Percentiles rank a stretch among this genome's conserved stretches.
Conservation (phyloP, 768 basidiomycete genomes). For the Chalciporus pseudorubinellus region DNA sequence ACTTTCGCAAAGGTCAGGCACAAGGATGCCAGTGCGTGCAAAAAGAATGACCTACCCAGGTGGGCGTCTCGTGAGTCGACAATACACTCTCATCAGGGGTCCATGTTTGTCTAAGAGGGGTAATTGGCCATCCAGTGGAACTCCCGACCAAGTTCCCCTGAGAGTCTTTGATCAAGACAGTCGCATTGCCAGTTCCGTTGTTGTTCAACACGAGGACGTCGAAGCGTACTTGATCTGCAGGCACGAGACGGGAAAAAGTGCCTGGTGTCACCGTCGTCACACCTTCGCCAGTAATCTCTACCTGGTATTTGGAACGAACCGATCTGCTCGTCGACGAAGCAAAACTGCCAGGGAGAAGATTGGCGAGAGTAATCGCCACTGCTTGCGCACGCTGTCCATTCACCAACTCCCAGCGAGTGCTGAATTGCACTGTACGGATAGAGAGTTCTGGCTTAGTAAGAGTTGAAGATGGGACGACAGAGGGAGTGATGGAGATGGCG, state of each 20-base stretch:
- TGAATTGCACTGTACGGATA: constrained; percentile 43
- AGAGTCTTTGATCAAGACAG: constrained; percentile 32
- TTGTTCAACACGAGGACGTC: constrained; percentile 47
- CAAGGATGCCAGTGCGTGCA: neutral
- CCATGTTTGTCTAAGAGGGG: constrained; percentile 40
- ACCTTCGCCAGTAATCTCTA: constrained; percentile 38
- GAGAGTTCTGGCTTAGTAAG: constrained; percentile 32
- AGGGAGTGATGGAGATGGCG: constrained; percentile 42
- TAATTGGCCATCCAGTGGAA: constrained; percentile 38
- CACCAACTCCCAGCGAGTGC: constrained; percentile 45
- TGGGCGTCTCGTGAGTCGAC: constrained; percentile 49
- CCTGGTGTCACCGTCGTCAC: constrained; percentile 45
- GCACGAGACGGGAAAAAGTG: constrained; percentile 43
- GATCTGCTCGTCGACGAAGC: constrained; percentile 29
- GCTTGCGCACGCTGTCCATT: constrained; percentile 41
- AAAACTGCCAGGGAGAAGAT: constrained; percentile 41
- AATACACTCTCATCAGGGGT: constrained; percentile 36
- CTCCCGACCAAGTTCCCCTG: constrained; percentile 35
- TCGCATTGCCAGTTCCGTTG: constrained; percentile 27
- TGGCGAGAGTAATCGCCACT: constrained; percentile 51
- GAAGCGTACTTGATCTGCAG: constrained; percentile 49
- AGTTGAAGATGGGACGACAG: constrained; percentile 24
- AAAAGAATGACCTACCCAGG: constrained; percentile 41
- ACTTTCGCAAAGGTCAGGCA: constrained; percentile 31
- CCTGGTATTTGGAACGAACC: constrained; percentile 31